Base-by-base conservation (phyloP, 2,329 filamentous ascomycete genomes). In the Colletotrichum viniferum region DNA sequence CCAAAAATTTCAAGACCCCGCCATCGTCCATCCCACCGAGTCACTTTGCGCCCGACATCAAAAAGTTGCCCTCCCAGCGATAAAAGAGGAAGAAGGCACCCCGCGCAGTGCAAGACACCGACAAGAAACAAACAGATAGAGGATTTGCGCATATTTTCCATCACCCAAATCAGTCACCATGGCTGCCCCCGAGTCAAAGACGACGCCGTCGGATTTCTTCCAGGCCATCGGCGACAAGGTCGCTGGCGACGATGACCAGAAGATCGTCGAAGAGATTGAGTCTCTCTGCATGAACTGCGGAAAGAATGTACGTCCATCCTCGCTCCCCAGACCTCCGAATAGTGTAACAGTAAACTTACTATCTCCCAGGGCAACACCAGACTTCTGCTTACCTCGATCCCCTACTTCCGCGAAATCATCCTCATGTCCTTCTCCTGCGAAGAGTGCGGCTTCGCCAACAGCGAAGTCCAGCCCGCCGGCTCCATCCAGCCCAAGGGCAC, bases 361-460 rank as follows among this genome's bases (percentile, higher is more conserved):
- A 12, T 5, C 5, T 24, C 63, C 13, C 52, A 97, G 94, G 97
- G 97, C 80, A 91, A 88, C 2, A 99, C 97, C 16, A 91, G 94
- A 74, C 91, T 99, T 26, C 92, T 99, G 58, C 92, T 99, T 70
- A 98, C 97, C 18, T 92, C 92, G 78, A 98, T 99, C 71, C 97
- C 97, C 18, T 98, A 95, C 89, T 99, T 99, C 89, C 95, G 96
- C 87, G 96, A 99, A 85, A 93, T 99, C 77, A 95, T 99, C 81
- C 92, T 99, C 84, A 98, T 98, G 93, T 98, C 96, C 77, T 99
- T 99, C 85, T 91, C 92, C 78, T 99, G 97, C 88, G 92, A 95
- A 7, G 92, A 98, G 85, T 99, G 97, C 87, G 88, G 92, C 82
- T 94, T 96, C 86, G 92, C 94, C 78, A 98, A 98, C 88, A 96